Base-by-base conservation (phyloP, 768 basidiomycete genomes). In the Lactarius sanguifluus region DNA sequence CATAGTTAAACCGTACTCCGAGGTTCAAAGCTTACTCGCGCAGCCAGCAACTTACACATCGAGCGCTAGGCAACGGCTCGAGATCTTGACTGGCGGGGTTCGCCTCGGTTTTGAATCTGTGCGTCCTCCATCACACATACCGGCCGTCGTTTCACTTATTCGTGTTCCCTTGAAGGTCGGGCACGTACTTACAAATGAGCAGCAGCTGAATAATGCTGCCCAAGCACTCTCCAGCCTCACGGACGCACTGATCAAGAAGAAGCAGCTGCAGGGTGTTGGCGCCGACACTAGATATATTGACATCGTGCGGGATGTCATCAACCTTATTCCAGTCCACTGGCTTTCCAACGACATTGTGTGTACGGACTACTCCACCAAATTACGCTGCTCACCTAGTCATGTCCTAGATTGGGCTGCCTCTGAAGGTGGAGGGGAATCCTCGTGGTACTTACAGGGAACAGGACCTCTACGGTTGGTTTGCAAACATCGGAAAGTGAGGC, bases 241-340 rank as follows among this genome's bases (percentile, higher is more conserved):
- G 13, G 20, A 57, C 10, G 13, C 5, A 3, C 60, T 71, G 12
- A 69, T 69, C 40, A 25, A 32, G 25, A 12, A 72, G 15, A 81
- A 81, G 61, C 74, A 78, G 2, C 76, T 80, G 57, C 65, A 68
- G 36, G 69, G 76, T 36, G 73, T 74, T 16, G 77, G 75, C 6
- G 68, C 74, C 18, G 57, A 62, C 18, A 63, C 67, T 20, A 76
- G 69, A 38, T 79, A 74, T 59, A 73, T 90, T 25, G 88, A 92
- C 72, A 80, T 91, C 43, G 82, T 91, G 8, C 78, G 78, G 50
- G 86, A 91, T 69, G 88, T 91, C 25, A 82, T 89, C 71, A 88
- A 91, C 67, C 72, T 81, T 32, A 65, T 88, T 45, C 85, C 89
- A 0, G 74, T 88, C 5, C 79, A 83, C 65, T 91, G 87, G 87